Evolutionary conservation across 1,284 basidiomycete species (phyloP), one percentile per base, ranked within the genome.

Genomic region (Puccinia hordei): DNA sequence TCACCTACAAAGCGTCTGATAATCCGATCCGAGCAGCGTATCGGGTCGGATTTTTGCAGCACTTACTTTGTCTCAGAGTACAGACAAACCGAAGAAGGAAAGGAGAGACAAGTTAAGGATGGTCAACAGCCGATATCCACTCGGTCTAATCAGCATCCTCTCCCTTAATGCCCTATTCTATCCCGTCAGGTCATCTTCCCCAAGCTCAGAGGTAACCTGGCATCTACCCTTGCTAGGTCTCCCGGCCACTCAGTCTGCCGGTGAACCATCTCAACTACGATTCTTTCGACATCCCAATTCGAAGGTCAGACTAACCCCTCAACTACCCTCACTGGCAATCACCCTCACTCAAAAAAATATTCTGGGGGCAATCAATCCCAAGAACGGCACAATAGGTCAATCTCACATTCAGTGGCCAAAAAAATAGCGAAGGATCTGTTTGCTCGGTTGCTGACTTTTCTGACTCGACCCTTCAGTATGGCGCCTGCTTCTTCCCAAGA

Each of bases 231-330:
- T 80, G 2, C 57, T 80, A 12, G 77, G 77, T 73, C 68, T 53
- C 10, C 77, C 77, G 19, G 59, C 49, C 38, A 1, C 57, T 30
- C 66, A 49, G 30, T 46, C 44, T 17, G 13, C 55, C 24, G 24
- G 57, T 15, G 35, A 59, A 30, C 57, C 77, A 44, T 30, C 69
- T n/a, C 27, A n/a, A 12, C 55, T 80, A 22, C 53, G 30, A 38
- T 80, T 80, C 57, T 65, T 80, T 51, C 53, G 77, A 24, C 77
- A 80, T 61, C 59, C 69, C 13, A 73, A 72, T 73, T 46, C 77
- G 44, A 46, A 38, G 41, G 69, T 80, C 69, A 69, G 57, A 24
- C 69, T 80, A 33, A 59, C 59, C 35, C 55, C 68, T 53, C 24
- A 38, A 73, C 55, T 73, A 46, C 77, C 77, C 35, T 80, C 77